These are phyloP conservation scores for Kingdonia uniflora DNA, from an alignment of 164 flowering plant species.

Conservation along the genomic window DNA sequence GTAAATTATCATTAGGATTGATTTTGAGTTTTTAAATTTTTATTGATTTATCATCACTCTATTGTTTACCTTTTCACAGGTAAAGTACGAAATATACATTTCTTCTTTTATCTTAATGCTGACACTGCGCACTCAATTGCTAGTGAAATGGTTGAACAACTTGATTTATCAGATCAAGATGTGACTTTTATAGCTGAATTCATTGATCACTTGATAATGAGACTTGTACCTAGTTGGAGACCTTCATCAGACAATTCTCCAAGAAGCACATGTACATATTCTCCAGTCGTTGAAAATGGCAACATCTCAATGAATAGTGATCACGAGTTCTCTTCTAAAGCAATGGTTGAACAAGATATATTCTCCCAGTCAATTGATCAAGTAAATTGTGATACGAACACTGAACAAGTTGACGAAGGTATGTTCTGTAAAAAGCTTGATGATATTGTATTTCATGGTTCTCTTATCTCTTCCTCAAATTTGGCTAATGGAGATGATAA, in stretches of 20 bases:
- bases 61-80: slow-evolving; percentile 27
- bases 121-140: slow-evolving; percentile 63
- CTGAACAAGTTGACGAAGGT: slow-evolving; percentile 1
- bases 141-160: slow-evolving; percentile 72
- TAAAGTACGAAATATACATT: slow-evolving; percentile 41
- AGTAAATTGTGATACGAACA: slow-evolving; percentile 1
- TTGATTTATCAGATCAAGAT: slow-evolving; percentile 40
- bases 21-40: neutral
- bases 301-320: slow-evolving; percentile 7
- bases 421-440: slow-evolving; percentile 3
- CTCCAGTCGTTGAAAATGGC: slow-evolving; percentile 7
- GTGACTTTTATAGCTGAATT: slow-evolving; percentile 45
- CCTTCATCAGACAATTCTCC: slow-evolving; percentile 19
- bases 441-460: slow-evolving; percentile 8
- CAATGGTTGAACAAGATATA: slow-evolving; percentile 8
- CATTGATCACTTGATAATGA: slow-evolving; percentile 44
- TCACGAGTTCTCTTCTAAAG: slow-evolving; percentile 13
- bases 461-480: too few species aligned
- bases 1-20: slow-evolving; percentile 4
- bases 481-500: slow-evolving; percentile 12
- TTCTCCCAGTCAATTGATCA: slow-evolving; percentile 4
- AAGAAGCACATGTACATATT: slow-evolving; percentile 10
- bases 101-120: slow-evolving; percentile 43
- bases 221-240: slow-evolving; percentile 41
- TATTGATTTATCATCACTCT: neutral